A percentile compares a stretch with the other conserved stretches of the same genome.
phyloP scores from a whole-genome alignment of 805 yeast genomes.

The Barnettozyma sucrosica region DNA sequence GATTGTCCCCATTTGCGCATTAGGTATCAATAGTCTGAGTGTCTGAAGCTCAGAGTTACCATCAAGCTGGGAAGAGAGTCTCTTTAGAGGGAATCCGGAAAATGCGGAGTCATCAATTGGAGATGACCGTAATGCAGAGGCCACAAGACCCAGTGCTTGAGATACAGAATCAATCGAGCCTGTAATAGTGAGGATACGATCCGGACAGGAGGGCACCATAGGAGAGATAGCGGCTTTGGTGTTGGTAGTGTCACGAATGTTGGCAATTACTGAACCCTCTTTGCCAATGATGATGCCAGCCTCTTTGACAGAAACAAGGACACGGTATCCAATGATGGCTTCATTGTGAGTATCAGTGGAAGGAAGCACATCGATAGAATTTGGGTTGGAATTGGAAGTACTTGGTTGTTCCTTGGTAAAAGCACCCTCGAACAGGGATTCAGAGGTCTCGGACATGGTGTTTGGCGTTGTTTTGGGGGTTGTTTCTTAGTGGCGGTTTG shows the following conservation, averaged over 20 bases:
- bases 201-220: slow-evolving; percentile 73
- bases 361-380: slow-evolving; percentile 17
- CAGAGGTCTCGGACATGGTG: slow-evolving; percentile 21
- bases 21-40: slow-evolving; percentile 70
- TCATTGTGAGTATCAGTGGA: slow-evolving; percentile 16
- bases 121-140: slow-evolving; percentile 54
- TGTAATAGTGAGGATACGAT: slow-evolving; percentile 72
- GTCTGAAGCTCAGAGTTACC: slow-evolving; percentile 44
- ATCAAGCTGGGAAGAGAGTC: slow-evolving; percentile 44
- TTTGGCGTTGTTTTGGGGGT: background rate
- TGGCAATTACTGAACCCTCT: slow-evolving; percentile 72
- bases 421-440: slow-evolving; percentile 23
- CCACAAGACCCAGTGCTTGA: slow-evolving; percentile 62
- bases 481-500: background rate
- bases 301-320: slow-evolving; percentile 76
- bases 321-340: slow-evolving; percentile 30
- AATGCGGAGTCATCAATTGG: slow-evolving; percentile 32
- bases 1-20: slow-evolving; percentile 81
- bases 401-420: slow-evolving; percentile 17
- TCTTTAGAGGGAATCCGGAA: slow-evolving; percentile 54
- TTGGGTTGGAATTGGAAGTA: background rate
- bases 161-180: slow-evolving; percentile 70
- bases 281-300: slow-evolving; percentile 90
- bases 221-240: slow-evolving; percentile 87
- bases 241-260: slow-evolving; percentile 64